phyloP scores from a whole-genome alignment of 768 basidiomycete genomes.

The Hygrophorus russula region DNA sequence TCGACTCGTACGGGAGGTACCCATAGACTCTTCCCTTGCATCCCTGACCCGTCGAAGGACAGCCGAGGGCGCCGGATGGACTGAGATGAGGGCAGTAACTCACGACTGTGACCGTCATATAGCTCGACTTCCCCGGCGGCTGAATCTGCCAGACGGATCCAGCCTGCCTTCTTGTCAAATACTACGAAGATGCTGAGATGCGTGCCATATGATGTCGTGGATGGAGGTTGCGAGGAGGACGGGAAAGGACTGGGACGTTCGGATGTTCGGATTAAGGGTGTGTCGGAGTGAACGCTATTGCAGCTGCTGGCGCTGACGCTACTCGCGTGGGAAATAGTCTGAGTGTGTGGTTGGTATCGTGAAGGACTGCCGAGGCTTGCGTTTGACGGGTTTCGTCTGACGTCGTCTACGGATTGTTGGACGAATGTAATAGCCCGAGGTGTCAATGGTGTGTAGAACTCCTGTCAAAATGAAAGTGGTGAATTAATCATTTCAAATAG shows the following conservation, averaged over 20 bases:
- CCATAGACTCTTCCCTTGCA: slow-evolving; percentile 28
- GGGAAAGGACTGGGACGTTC: slow-evolving; percentile 28
- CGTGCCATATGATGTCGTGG: slow-evolving; percentile 37
- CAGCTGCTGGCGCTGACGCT: background rate
- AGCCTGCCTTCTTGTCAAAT: slow-evolving; percentile 82
- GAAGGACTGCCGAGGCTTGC: slow-evolving; percentile 8
- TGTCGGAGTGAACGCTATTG: slow-evolving; percentile 29
- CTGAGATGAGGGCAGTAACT: slow-evolving; percentile 13
- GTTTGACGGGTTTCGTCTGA: slow-evolving; percentile 32
- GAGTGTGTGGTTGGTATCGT: slow-evolving; percentile 6
- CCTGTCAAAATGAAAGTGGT: slow-evolving; percentile 29
- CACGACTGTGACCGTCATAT: slow-evolving; percentile 27
- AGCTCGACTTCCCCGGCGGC: slow-evolving; percentile 72
- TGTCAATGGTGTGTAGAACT: slow-evolving; percentile 71
- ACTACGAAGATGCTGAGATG: slow-evolving; percentile 74
- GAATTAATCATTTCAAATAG: background rate
- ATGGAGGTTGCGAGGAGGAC: slow-evolving; percentile 17
- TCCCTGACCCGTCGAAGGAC: slow-evolving; percentile 15
- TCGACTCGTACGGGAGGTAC: slow-evolving; percentile 36
- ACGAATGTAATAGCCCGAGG: slow-evolving; percentile 62
- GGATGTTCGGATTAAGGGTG: too few species aligned
- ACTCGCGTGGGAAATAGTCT: slow-evolving; percentile 11
- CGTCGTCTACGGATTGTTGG: slow-evolving; percentile 52
- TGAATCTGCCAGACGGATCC: slow-evolving; percentile 73
- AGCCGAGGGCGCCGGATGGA: slow-evolving; percentile 14